A percentile compares a stretch with the other conserved stretches of the same genome.
Conservation (phyloP, 2,329 filamentous ascomycete species). For the Alternaria burnsii region DNA sequence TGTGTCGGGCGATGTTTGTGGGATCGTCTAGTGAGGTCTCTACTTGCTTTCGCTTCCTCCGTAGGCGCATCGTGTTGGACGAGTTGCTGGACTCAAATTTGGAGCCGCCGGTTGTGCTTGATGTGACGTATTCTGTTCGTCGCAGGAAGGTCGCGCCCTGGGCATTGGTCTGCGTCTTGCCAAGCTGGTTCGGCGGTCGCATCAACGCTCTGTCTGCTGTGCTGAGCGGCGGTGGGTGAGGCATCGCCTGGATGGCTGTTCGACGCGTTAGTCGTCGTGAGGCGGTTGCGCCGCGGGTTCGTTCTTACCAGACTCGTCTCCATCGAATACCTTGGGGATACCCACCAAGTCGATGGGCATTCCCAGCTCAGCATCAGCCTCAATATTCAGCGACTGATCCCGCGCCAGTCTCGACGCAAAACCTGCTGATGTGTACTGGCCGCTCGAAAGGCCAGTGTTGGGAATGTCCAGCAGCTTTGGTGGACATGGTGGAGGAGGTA, state of each 20-base stretch:
- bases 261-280: constrained; percentile 31
- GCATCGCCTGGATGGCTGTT: constrained; percentile 81
- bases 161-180: constrained; percentile 80
- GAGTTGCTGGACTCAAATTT: constrained; percentile 63
- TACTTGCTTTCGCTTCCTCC: constrained; percentile 48
- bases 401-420: constrained; percentile 89
- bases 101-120: constrained; percentile 52
- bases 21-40: constrained; percentile 64
- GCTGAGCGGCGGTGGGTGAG: constrained; percentile 75
- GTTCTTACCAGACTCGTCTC: constrained; percentile 84
- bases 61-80: constrained; percentile 51
- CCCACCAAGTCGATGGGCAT: constrained; percentile 97
- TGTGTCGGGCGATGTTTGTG: constrained; percentile 66
- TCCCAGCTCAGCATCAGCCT: constrained; percentile 95
- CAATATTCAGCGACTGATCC: constrained; percentile 94
- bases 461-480: constrained; percentile 98
- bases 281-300: constrained; percentile 8
- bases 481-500: constrained; percentile 91
- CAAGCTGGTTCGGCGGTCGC: constrained; percentile 81
- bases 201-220: constrained; percentile 86
- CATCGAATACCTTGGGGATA: constrained; percentile 93
- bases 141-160: constrained; percentile 91
- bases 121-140: constrained; percentile 92
- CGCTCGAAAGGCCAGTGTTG: constrained; percentile 85
- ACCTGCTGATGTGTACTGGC: constrained; percentile 87